Conservation (phyloP, 305 asterid genomes). For the Ajuga reptans region DNA sequence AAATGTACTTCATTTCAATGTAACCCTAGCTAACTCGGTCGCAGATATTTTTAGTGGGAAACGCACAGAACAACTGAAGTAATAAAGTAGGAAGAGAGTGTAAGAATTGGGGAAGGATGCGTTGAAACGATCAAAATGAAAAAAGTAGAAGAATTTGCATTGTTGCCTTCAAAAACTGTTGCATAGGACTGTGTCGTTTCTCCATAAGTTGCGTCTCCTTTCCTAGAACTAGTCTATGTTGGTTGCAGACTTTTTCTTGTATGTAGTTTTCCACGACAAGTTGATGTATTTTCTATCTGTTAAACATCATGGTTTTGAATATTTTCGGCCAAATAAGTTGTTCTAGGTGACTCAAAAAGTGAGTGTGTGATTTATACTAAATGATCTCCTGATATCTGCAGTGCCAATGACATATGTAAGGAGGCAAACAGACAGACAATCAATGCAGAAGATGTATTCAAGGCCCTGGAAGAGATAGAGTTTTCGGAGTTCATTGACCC, state of each 20-base stretch:
- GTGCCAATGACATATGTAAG: slow-evolving; percentile 81
- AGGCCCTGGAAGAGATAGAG: slow-evolving; percentile 86
- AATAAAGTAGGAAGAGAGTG: not conserved
- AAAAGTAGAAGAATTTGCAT: not conserved
- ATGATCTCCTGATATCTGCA: slow-evolving; percentile 29
- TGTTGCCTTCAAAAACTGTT: not conserved
- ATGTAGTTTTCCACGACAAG: not conserved
- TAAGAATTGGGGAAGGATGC: not conserved
- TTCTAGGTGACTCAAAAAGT: not conserved
- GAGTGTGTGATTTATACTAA: not conserved
- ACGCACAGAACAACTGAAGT: not conserved
- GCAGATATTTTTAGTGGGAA: not conserved
- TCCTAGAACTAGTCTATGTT: not conserved
- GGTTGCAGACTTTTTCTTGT: not conserved
- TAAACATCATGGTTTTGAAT: not conserved
- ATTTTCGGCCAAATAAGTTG: not conserved
- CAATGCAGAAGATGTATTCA: slow-evolving; percentile 81
- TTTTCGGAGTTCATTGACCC: slow-evolving; percentile 64
- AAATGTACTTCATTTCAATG: not conserved
- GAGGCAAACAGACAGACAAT: slow-evolving; percentile 74
- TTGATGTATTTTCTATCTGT: not conserved
- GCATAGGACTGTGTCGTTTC: not conserved
- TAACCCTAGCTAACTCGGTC: not conserved
- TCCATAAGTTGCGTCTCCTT: not conserved
- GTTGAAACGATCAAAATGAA: not conserved